phyloP scores from a whole-genome alignment of 2,329 filamentous ascomycete genomes.

The Paracamarosporium sp. region DNA sequence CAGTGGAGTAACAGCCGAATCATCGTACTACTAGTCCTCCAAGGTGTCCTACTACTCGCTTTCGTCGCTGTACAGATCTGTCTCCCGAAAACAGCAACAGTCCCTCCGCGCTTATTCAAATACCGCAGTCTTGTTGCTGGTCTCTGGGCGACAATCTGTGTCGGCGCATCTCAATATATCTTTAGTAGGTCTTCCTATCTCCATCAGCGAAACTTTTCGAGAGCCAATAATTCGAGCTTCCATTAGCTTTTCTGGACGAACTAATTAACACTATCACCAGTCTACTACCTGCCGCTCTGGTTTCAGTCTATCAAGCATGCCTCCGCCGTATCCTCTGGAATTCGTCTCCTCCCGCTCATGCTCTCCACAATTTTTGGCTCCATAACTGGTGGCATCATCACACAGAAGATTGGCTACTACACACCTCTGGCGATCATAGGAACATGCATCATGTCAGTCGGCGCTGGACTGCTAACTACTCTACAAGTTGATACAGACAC shows the following conservation, averaged over 20 bases:
- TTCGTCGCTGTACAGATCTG: conserved; percentile 45
- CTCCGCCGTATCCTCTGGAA: conserved; percentile 18
- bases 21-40: conserved; percentile 51
- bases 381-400: conserved; percentile 36
- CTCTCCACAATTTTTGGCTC: conserved; percentile 19
- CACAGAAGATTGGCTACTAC: conserved; percentile 49
- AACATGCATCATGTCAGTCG: conserved; percentile 42
- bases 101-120: conserved; percentile 22
- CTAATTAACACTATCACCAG: neutral
- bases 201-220: neutral
- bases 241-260: neutral
- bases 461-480: conserved; percentile 48
- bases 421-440: conserved; percentile 48
- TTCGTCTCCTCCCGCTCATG: conserved; percentile 19
- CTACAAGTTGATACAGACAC: conserved; percentile 35
- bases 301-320: conserved; percentile 26
- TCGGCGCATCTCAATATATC: conserved; percentile 14
- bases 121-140: conserved; percentile 19
- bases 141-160: conserved; percentile 13
- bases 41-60: conserved; percentile 45
- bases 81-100: conserved; percentile 17
- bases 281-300: conserved; percentile 27
- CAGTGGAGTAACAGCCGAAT: conserved; percentile 51
- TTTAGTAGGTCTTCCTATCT: conserved; percentile 1
- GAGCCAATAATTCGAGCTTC: neutral